phyloP scores from a whole-genome alignment of 78 protist species.

The Protostelium mycophagum region DNA sequence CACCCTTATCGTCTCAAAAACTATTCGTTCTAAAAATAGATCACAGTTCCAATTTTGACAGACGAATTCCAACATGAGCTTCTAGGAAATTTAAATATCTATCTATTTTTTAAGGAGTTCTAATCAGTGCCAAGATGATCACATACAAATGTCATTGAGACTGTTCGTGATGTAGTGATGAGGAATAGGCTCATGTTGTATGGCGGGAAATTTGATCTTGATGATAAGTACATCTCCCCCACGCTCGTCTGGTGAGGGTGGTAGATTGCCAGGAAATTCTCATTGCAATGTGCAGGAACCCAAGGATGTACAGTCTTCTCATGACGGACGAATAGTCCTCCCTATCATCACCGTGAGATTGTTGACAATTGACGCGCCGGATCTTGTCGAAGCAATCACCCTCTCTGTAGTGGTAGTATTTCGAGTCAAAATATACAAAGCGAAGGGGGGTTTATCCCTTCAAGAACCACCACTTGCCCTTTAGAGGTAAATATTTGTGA shows the following conservation, averaged over 20 bases:
- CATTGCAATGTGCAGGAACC: slow-evolving; percentile 5
- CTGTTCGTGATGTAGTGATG: background rate
- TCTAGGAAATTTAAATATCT: no score
- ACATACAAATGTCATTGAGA: slow-evolving; percentile 49
- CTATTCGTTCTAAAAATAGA: no score
- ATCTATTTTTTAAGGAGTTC: no score
- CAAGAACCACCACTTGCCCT: slow-evolving; percentile 72
- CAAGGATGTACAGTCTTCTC: slow-evolving; percentile 33
- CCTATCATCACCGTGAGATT: slow-evolving; percentile 55
- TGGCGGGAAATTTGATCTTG: slow-evolving; percentile 64
- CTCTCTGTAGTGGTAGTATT: slow-evolving; percentile 80
- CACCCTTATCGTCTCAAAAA: no score
- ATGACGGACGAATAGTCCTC: slow-evolving; percentile 59
- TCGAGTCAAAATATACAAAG: slow-evolving; percentile 48
- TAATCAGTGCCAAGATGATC: slow-evolving; percentile 49
- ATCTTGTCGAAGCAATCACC: slow-evolving; percentile 26
- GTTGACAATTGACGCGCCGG: background rate
- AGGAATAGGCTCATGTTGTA: slow-evolving; percentile 64
- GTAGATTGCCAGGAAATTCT: background rate
- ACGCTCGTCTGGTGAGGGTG: slow-evolving; percentile 48
- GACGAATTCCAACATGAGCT: no score
- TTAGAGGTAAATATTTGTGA: slow-evolving; percentile 77
- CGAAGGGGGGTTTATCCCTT: slow-evolving; percentile 19
- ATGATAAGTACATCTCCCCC: slow-evolving; percentile 55
- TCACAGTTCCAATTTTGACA: no score